Percentiles rank a stretch among this genome's conserved stretches.
Evolutionary conservation across 768 basidiomycete genomes (phyloP).

Genomic region (Calocybe indica): DNA sequence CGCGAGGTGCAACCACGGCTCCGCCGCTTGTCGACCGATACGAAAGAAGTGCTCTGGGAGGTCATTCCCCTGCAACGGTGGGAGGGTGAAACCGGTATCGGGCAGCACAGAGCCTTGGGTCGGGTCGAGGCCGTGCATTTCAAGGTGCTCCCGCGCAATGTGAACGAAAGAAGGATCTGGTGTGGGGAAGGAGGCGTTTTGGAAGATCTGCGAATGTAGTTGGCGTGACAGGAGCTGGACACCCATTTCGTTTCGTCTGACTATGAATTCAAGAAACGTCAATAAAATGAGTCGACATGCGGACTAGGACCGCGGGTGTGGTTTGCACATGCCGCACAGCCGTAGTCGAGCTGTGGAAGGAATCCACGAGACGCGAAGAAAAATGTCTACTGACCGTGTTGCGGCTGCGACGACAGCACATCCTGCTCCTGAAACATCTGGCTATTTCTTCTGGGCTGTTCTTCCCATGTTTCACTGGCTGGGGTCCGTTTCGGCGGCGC

Average conservation of each 20-base stretch:
- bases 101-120: constrained; percentile 77
- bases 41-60: constrained; percentile 87
- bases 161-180: constrained; percentile 58
- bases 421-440: neutral
- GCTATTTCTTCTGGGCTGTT: neutral
- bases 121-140: constrained; percentile 76
- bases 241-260: constrained; percentile 81
- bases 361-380: neutral
- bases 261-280: constrained; percentile 20
- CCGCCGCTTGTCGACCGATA: constrained; percentile 61
- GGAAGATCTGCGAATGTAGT: constrained; percentile 83
- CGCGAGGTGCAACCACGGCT: constrained; percentile 76
- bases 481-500: neutral
- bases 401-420: neutral
- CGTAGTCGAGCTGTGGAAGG: neutral
- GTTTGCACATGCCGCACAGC: neutral
- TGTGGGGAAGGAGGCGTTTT: constrained; percentile 53
- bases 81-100: constrained; percentile 74
- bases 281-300: neutral
- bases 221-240: constrained; percentile 84
- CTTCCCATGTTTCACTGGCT: constrained; percentile 8
- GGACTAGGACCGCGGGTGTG: neutral
- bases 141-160: constrained; percentile 77
- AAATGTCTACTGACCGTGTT: neutral
- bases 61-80: constrained; percentile 72